Conservation (phyloP, 495 filamentous ascomycete species). For the Cairneyella variabilis region DNA sequence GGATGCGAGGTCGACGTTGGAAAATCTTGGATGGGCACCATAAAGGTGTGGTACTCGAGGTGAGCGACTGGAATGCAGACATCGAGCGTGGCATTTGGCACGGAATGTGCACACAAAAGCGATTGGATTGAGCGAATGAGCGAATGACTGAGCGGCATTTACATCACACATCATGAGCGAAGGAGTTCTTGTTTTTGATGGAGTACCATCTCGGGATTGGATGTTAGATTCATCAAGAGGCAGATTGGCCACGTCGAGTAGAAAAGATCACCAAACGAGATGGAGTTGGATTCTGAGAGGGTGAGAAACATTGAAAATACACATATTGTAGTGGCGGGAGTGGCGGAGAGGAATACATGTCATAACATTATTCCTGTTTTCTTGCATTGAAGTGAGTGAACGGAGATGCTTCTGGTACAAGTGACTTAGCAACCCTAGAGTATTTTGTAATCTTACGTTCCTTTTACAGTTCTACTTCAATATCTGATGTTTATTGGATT, state of each 20-base stretch:
- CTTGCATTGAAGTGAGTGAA: no score
- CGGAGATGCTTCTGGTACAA: no score
- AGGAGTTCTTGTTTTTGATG: slow-evolving; percentile 23
- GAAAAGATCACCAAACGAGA: not conserved
- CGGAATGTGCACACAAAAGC: slow-evolving; percentile 11
- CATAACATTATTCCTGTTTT: not conserved
- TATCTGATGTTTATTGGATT: no score
- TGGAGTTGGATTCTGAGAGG: not conserved
- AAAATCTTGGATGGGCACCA: slow-evolving; percentile 56
- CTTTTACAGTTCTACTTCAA: no score
- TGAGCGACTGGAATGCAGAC: not conserved
- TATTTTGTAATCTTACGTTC: no score
- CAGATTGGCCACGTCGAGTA: no score
- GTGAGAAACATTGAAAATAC: not conserved
- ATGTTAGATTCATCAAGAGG: not conserved
- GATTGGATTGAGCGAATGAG: slow-evolving; percentile 2
- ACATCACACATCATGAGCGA: slow-evolving; percentile 26
- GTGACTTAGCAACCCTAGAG: no score
- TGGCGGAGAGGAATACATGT: not conserved
- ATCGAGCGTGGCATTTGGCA: not conserved
- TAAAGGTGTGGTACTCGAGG: slow-evolving; percentile 20
- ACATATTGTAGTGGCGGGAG: not conserved
- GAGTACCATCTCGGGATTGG: not conserved
- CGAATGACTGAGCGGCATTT: slow-evolving; percentile 21
- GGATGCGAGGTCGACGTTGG: slow-evolving; percentile 59